Evolutionary conservation across 805 yeast species (phyloP), one percentile per base, ranked within the genome.

Genomic region (Saccharomycopsis sp.): DNA sequence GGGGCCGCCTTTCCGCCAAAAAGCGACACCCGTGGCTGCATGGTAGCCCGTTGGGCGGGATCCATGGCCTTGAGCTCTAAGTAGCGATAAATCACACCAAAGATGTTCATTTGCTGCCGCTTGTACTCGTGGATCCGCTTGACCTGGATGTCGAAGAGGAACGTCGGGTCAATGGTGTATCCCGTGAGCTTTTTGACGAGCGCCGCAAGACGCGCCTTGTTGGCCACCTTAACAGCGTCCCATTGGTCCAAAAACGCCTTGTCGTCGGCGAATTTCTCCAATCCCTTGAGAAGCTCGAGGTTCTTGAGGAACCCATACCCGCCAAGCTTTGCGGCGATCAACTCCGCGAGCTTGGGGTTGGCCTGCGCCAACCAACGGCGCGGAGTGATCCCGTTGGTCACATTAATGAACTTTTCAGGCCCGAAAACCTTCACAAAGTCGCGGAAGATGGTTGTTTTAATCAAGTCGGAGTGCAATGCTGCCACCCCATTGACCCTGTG

Each of bases 1-100:
- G 97, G 97, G 9, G 97, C 97, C 60, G 96, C 87, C 74, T 92
- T 91, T 69, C 97, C 97, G 64, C 97, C 97, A 72, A 92, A 84
- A 61, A 91, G 81, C 50, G 84, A 80, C 58, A 88, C 94, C 69
- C 86, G 88, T 60, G 97, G 85, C 60, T 83, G 80, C 70, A 79
- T 83, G 67, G 82, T 80, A 52, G 78, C 75, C 67, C 87, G 77
- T 72, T 89, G 86, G 58, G 80, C 81, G 8, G 79, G 75, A 41
- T 89, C 73, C 63, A 89, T 76, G 53, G 80, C 75, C 75, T 90
- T 90, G 72, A 91, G 85, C 63, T 80, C 78, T 62, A 92, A 73
- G 71, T 92, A 91, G 67, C 97, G 79, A 77, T 86, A 78, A 67
- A 92, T 89, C 24, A 88, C 89, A 63, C 97, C 96, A 70, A 92